Conservation (phyloP, 2,329 filamentous ascomycete species). For the Botrytis hyacinthi region DNA sequence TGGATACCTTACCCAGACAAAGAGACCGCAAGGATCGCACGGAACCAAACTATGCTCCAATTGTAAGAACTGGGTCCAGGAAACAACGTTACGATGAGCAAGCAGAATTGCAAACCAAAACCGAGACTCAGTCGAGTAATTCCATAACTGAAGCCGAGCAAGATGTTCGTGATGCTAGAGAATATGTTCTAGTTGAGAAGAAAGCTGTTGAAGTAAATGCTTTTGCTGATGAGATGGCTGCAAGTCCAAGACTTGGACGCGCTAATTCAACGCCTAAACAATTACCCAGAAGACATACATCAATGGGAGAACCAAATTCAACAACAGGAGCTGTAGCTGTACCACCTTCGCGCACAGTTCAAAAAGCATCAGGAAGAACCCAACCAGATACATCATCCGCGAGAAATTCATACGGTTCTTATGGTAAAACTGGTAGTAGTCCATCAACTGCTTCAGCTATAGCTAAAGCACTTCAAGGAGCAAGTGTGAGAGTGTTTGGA, state of each 20-base stretch:
- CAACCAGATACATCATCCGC: slow-evolving; percentile 57
- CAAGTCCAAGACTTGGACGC: slow-evolving; percentile 56
- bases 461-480: slow-evolving; percentile 91
- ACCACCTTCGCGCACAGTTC: slow-evolving; percentile 68
- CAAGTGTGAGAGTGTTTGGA: slow-evolving; percentile 72
- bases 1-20: slow-evolving; percentile 35
- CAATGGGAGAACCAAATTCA: slow-evolving; percentile 69
- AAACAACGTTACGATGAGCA: slow-evolving; percentile 32
- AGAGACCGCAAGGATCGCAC: slow-evolving; percentile 25
- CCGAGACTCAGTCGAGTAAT: slow-evolving; percentile 45
- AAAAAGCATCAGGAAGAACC: slow-evolving; percentile 66
- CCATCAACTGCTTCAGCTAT: slow-evolving; percentile 86
- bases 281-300: slow-evolving; percentile 70
- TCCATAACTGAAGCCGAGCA: slow-evolving; percentile 53
- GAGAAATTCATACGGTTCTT: slow-evolving; percentile 70
- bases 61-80: slow-evolving; percentile 24
- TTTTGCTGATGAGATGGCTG: slow-evolving; percentile 89
- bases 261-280: slow-evolving; percentile 47
- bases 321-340: slow-evolving; percentile 67
- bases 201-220: slow-evolving; percentile 94
- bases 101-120: slow-evolving; percentile 28
- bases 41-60: slow-evolving; percentile 18
- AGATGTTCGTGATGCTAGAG: slow-evolving; percentile 82
- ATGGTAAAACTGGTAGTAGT: slow-evolving; percentile 50
- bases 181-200: slow-evolving; percentile 96